Percentiles rank a stretch among this genome's conserved stretches.
Conservation (phyloP, 1,284 basidiomycete species). For the Boletus semigastroideus region DNA sequence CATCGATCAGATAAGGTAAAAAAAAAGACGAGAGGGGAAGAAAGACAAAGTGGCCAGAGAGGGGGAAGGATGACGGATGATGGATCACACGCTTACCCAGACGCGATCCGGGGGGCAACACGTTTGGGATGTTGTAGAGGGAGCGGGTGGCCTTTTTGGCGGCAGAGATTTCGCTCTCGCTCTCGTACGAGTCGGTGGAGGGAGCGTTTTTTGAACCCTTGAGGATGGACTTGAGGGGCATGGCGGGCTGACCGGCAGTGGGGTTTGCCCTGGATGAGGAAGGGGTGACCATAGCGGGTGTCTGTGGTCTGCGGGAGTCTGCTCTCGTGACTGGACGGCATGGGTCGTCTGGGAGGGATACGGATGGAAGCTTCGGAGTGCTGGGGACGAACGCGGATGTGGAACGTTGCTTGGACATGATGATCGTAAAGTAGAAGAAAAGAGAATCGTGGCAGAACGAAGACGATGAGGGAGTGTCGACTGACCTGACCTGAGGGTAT, state of each 20-base stretch:
- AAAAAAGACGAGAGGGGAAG: constrained; percentile 2
- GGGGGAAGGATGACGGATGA: not conserved
- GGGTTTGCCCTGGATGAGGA: constrained; percentile 19
- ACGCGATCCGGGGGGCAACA: constrained; percentile 22
- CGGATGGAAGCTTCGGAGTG: constrained; percentile 32
- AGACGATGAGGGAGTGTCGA: not conserved
- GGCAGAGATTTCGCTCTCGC: constrained; percentile 27
- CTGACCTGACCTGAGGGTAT: too few relatives aligned
- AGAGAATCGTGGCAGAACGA: constrained; percentile 22
- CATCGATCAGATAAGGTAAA: constrained; percentile 28
- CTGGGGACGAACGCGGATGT: constrained; percentile 21
- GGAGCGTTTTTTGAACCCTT: constrained; percentile 23
- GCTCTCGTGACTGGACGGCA: constrained; percentile 20
- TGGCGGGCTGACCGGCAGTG: constrained; percentile 25
- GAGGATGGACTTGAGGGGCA: constrained; percentile 32
- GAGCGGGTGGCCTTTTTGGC: constrained; percentile 24
- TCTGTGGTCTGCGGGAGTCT: constrained; percentile 19
- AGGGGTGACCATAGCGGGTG: constrained; percentile 21
- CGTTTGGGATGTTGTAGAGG: constrained; percentile 27
- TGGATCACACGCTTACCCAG: constrained; percentile 23
- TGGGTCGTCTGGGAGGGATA: constrained; percentile 32
- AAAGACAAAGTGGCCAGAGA: not conserved
- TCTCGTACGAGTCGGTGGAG: constrained; percentile 29
- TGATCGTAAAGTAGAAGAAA: constrained; percentile 24
- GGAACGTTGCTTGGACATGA: constrained; percentile 31